Base-by-base conservation (phyloP, 2,329 filamentous ascomycete species). In the Cercospora sesami region DNA sequence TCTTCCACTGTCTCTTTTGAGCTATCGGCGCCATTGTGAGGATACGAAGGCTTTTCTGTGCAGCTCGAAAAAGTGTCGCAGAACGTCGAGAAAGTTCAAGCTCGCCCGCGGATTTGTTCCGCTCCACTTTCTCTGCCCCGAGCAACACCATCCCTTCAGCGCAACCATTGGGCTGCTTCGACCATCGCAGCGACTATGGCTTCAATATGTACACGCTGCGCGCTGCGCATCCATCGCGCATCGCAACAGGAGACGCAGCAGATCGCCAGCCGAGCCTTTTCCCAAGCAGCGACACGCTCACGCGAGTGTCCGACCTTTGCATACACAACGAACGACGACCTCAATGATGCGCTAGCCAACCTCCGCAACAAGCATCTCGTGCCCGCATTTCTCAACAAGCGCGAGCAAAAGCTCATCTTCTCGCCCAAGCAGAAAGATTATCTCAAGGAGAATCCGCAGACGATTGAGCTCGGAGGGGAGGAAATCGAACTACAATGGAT, bases 351-450 rank as follows among this genome's bases (percentile, higher is more conserved):
- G 39, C 80, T 85, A 66, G 70, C 75, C 5, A 76, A 70, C 9
- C 74, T 83, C 63, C 82, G 83, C 69, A 76, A 75, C 57, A 80
- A 81, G 61, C 73, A 84, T 71, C 78, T 84, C 67, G 77, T 84
- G 23, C 83, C 83, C 12, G 73, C 74, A 57, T 80, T 82, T 73
- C 79, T 85, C 63, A 79, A 76, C 66, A 69, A 73, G 16, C 76
- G 77, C 45, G 81, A 84, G 70, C 73, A 77, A 31, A 75, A 78
- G 67, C 78, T 84, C 31, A 79, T 84, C 70, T 83, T 80, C 76
- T 73, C 75, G 57, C 68, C 76, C 18, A 78, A 80, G 39, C 76
- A 81, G 75, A 75, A 75, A n/a, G 74, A 80, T 55, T 77, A 78
- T 45, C 79, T 85, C 39, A 75, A 80, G 60, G 79, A 79, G 66